Conservation (phyloP, 306 rosid genomes). For the Dalbergia cochinchinensis region DNA sequence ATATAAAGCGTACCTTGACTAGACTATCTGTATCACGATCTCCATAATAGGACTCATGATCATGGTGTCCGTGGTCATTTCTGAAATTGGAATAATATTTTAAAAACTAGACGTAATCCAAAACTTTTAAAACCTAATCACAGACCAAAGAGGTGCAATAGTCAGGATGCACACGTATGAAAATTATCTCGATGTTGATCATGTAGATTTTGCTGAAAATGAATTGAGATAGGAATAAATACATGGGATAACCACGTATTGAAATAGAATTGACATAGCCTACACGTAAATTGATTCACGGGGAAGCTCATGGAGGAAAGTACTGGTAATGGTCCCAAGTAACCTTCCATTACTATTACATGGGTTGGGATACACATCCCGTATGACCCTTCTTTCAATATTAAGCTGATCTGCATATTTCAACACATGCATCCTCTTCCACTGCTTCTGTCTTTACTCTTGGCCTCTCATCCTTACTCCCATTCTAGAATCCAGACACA, state of each 20-base stretch:
- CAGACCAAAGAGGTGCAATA: conserved; percentile 26
- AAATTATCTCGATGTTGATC: conserved; percentile 29
- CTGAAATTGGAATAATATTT: conserved; percentile 57
- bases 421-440: conserved; percentile 15
- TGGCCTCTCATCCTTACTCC: conserved; percentile 19
- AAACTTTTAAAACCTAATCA: conserved; percentile 28
- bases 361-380: neutral
- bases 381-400: conserved; percentile 4
- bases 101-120: conserved; percentile 31
- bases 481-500: neutral
- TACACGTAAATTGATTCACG: conserved; percentile 11
- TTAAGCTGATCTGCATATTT: conserved; percentile 28
- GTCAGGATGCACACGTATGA: conserved; percentile 17
- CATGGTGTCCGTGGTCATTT: conserved; percentile 91
- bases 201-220: conserved; percentile 13
- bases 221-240: conserved; percentile 2
- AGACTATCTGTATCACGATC: conserved; percentile 92
- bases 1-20: conserved; percentile 72
- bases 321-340: conserved; percentile 3
- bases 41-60: conserved; percentile 94
- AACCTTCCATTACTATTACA: conserved; percentile 27
- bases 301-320: conserved; percentile 26
- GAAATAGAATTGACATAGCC: conserved; percentile 37
- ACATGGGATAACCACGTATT: conserved; percentile 24
- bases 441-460: conserved; percentile 21